Evolutionary conservation across 345 rosid species (phyloP).

Genomic region (Arabis alpina): DNA sequence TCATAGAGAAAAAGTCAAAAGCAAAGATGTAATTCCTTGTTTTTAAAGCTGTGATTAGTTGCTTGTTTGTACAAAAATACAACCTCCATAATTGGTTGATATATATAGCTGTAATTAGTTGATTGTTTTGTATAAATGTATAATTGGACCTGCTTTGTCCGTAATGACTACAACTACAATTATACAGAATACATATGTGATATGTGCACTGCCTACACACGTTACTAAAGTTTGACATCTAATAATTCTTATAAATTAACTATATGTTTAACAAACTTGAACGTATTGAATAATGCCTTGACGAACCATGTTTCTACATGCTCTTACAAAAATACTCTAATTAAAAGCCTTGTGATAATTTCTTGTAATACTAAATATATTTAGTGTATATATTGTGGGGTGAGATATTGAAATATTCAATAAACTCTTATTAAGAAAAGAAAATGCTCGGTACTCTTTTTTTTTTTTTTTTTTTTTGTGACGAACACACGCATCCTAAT

Average conservation of each 20-base stretch:
- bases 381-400: not conserved
- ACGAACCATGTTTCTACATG: slow-evolving; percentile 10
- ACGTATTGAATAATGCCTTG: slow-evolving; percentile 17
- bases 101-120: not conserved
- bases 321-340: not conserved
- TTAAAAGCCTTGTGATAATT: slow-evolving; percentile 11
- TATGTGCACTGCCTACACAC: slow-evolving; percentile 22
- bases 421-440: slow-evolving; percentile 7
- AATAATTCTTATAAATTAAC: too few species aligned
- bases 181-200: slow-evolving; percentile 6
- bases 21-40: slow-evolving; percentile 13
- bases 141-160: slow-evolving; percentile 19
- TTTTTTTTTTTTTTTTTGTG: too few species aligned
- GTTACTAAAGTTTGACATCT: not conserved
- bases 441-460: not conserved
- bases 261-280: too few species aligned
- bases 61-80: too few species aligned
- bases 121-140: not conserved
- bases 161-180: slow-evolving; percentile 22
- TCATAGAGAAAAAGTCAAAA: not conserved
- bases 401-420: slow-evolving; percentile 25
- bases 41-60: not conserved
- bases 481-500: too few species aligned
- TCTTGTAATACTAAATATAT: too few species aligned
- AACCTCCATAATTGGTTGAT: too few species aligned